Evolutionary conservation across 257 asterid genomes (phyloP), one percentile per base, ranked within the genome.

Genomic region (Solanum appendiculatum): DNA sequence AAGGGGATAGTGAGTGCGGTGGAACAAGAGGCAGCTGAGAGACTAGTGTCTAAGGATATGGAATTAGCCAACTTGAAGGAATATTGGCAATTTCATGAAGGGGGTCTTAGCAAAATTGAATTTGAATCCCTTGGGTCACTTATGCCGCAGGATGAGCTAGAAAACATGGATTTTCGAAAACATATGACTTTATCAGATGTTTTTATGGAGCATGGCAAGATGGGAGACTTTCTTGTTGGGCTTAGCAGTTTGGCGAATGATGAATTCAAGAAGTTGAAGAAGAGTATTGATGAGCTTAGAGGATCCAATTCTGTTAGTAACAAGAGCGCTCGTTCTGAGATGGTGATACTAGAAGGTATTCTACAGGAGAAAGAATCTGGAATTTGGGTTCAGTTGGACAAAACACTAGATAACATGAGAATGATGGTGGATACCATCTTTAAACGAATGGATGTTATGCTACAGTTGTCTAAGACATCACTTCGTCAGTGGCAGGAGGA

Each of bases 1-100:
- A 95, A 94, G 90, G 99, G 99, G 86, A 93, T 97, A 94, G 98
- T 97, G 86, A 91, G 88, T 74, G 99, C 99, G 23, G 95, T 96
- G 80, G 99, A 96, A 68, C 95, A 95, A 87, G 98, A 95, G 81
- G 95, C 98, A 2, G 93, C 94, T 7, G 98, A 96, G 87, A 93
- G 73, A 80, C 88, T 97, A 77, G 92, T 93, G 3, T 90, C 91
- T 25, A 94, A 93, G 88, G 96, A 97, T 39, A 75, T 91, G 88
- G 98, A 97, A 92, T 48, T 94, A 86, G 91, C 91, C 56, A 70
- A 34, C 85, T 89, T 94, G 91, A 93, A 90, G 92, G 90, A 90
- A 89, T 13, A 21, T 34, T 80, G 93, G 84, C 87, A 75, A 60
- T 89, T 89, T 34, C 86, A 27, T 82, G 91, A 86, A 66, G 84